These are phyloP conservation scores for Aspergillus clavatus DNA, from an alignment of 2,329 filamentous ascomycete species.

Conservation along the genomic window DNA sequence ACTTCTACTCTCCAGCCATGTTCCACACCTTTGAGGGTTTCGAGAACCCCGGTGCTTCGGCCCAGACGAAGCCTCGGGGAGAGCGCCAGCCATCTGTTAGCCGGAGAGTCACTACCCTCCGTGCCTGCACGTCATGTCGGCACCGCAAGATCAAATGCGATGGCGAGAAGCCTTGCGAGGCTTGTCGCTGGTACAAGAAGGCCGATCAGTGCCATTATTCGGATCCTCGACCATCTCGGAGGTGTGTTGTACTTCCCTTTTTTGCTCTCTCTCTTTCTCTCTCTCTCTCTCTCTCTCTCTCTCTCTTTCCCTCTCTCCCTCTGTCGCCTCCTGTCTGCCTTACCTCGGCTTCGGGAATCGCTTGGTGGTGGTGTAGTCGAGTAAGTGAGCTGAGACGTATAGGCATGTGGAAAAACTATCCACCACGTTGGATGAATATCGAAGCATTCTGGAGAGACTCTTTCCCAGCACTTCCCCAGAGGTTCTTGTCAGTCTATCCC, in stretches of 20 bases:
- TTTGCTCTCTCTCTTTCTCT: no score
- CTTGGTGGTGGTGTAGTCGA: no score
- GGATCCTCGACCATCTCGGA: constrained; percentile 74
- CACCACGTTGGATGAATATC: constrained; percentile 62
- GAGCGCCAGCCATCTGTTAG: constrained; percentile 33
- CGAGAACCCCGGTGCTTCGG: constrained; percentile 30
- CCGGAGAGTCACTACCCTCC: constrained; percentile 36
- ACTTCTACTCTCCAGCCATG: constrained; percentile 26
- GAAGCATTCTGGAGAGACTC: constrained; percentile 56
- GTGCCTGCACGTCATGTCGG: constrained; percentile 70
- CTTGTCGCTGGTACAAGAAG: constrained; percentile 76
- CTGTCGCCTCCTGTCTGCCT: no score
- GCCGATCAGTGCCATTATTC: constrained; percentile 76
- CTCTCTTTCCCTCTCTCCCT: no score
- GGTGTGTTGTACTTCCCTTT: constrained; percentile 48
- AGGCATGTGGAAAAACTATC: constrained; percentile 54
- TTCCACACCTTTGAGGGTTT: constrained; percentile 42
- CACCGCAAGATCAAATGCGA: constrained; percentile 80
- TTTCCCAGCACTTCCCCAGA: constrained; percentile 56
- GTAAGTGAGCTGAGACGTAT: background rate
- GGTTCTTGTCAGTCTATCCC: constrained; percentile 50
- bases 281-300: no score
- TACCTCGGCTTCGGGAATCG: no score
- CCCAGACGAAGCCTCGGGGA: constrained; percentile 25
- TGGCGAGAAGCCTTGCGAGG: constrained; percentile 74